A percentile compares a stretch with the other conserved stretches of the same genome.
Evolutionary conservation across 2,329 filamentous ascomycete genomes (phyloP).

Genomic region (Rhinocladiella similis): DNA sequence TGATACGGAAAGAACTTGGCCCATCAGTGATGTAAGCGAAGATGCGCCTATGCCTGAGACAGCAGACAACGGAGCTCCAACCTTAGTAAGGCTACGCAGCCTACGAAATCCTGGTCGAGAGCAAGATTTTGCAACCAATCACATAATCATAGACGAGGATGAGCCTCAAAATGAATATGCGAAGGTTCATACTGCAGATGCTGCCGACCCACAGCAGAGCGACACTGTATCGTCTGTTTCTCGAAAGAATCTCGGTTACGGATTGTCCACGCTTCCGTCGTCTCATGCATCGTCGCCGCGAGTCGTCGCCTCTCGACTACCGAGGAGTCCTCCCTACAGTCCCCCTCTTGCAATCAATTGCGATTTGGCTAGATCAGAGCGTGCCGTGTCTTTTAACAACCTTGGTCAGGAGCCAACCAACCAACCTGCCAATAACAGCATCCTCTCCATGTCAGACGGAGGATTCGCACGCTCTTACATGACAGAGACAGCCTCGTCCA

Average conservation of each 20-base stretch:
- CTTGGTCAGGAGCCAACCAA: background rate
- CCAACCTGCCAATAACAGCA: background rate
- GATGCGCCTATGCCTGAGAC: too few species aligned
- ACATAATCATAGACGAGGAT: too few species aligned
- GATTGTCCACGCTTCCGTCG: background rate
- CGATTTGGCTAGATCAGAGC: background rate
- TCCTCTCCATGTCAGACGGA: background rate
- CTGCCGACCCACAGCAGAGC: too few species aligned
- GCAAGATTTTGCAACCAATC: too few species aligned
- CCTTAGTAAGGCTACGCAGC: too few species aligned
- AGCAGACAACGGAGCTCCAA: too few species aligned
- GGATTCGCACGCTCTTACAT: background rate
- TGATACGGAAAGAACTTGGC: too few species aligned
- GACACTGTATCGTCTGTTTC: background rate
- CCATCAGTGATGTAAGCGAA: too few species aligned
- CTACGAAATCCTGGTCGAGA: too few species aligned
- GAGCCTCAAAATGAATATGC: too few species aligned
- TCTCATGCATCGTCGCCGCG: background rate
- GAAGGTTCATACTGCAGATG: too few species aligned
- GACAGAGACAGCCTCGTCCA: conserved; percentile 11
- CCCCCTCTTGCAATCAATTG: background rate
- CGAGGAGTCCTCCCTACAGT: background rate
- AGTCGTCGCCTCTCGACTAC: background rate
- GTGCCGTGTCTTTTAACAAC: background rate
- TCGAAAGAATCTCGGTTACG: background rate